Percentiles rank a stretch among this genome's conserved stretches.
Conservation (phyloP, 2,329 filamentous ascomycete species). For the Scytalidium lignicola region DNA sequence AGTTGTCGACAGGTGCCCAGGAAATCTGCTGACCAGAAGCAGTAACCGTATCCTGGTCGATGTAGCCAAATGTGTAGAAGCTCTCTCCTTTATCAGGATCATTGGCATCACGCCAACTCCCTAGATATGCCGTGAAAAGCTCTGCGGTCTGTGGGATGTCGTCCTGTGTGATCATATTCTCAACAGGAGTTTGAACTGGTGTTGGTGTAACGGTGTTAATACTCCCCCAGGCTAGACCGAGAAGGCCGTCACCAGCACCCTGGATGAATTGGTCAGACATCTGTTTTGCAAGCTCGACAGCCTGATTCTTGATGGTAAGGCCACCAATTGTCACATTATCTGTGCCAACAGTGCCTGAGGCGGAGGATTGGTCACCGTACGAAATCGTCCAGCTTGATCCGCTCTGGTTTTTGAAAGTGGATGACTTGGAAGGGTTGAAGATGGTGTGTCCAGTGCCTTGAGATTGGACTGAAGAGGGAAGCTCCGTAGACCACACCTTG, state of each 20-base stretch:
- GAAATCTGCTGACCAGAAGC: slow-evolving; percentile 47
- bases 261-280: slow-evolving; percentile 54
- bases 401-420: slow-evolving; percentile 46
- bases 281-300: slow-evolving; percentile 57
- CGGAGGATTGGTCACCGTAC: slow-evolving; percentile 64
- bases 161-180: slow-evolving; percentile 60
- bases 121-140: slow-evolving; percentile 56
- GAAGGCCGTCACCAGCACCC: slow-evolving; percentile 56
- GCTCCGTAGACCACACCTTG: slow-evolving; percentile 50
- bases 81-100: slow-evolving; percentile 34
- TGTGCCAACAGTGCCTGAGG: slow-evolving; percentile 59
- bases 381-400: slow-evolving; percentile 58
- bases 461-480: slow-evolving; percentile 32
- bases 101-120: slow-evolving; percentile 46
- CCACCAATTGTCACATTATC: slow-evolving; percentile 60
- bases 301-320: slow-evolving; percentile 54
- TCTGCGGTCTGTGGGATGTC: slow-evolving; percentile 44
- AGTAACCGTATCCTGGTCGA: slow-evolving; percentile 57
- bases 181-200: slow-evolving; percentile 56
- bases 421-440: slow-evolving; percentile 57
- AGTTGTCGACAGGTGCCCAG: slow-evolving; percentile 59
- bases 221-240: slow-evolving; percentile 59
- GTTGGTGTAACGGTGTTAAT: slow-evolving; percentile 59
- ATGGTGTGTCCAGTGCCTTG: slow-evolving; percentile 40
- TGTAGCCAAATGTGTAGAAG: slow-evolving; percentile 72